A percentile compares a stretch with the other conserved stretches of the same genome.
These are phyloP conservation scores for Nothopassalora personata DNA, from an alignment of 2,329 filamentous ascomycete species.

Conservation along the genomic window DNA sequence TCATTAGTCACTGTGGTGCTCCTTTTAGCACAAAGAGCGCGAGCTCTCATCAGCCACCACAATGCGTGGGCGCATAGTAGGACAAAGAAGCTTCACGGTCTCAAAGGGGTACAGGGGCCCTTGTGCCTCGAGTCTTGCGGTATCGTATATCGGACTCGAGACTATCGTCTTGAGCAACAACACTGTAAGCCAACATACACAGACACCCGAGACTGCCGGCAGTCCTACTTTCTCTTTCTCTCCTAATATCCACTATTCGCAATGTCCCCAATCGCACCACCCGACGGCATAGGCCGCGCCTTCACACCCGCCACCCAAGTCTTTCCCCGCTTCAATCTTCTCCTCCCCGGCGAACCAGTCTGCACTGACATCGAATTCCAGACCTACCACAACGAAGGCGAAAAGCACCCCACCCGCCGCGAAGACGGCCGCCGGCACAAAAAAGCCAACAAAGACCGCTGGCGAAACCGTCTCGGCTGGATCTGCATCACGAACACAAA, in stretches of 20 bases:
- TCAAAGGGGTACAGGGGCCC: neutral
- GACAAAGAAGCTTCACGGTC: neutral
- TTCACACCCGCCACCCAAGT: neutral
- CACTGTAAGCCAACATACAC: neutral
- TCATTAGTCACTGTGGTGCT: neutral
- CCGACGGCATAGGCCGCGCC: neutral
- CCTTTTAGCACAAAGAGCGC: neutral
- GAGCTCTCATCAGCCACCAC: neutral
- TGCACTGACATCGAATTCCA: neutral
- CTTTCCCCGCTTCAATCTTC: neutral
- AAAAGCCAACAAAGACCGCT: neutral
- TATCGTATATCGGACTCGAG: neutral
- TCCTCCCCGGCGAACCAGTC: neutral
- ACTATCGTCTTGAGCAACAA: neutral
- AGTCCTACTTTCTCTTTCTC: neutral
- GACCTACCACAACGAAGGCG: neutral
- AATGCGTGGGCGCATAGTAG: neutral
- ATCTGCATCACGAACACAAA: constrained; percentile 12
- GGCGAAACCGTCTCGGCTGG: constrained; percentile 13
- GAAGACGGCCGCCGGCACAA: neutral
- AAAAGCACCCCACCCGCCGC: neutral
- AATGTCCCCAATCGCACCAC: neutral
- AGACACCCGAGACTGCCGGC: neutral
- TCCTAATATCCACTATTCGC: too few species aligned
- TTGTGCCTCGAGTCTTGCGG: neutral